Evolutionary conservation across 1,139 yeast genomes (phyloP).

Genomic region (Taiozyma sp.): DNA sequence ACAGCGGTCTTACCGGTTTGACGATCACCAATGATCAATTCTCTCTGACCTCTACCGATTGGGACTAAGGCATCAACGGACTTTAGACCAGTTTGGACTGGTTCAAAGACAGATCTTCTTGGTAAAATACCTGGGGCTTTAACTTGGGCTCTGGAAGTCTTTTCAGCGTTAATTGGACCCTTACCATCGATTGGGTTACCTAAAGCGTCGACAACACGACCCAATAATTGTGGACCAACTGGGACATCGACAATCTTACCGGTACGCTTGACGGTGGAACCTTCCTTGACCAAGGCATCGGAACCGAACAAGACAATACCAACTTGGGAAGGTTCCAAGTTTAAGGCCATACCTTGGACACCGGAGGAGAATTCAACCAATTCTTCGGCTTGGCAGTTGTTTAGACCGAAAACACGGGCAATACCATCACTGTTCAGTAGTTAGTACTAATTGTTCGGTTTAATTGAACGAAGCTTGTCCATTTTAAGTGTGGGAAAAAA

Average conservation of each 20-base stretch:
- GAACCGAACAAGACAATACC: conserved; percentile 99
- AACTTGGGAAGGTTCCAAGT: conserved; percentile 99
- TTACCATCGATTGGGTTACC: conserved; percentile 99
- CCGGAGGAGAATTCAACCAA: conserved; percentile 99
- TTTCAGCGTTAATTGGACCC: conserved; percentile 91
- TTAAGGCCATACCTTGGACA: conserved; percentile 99
- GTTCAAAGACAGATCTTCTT: conserved; percentile 97
- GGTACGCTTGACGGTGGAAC: conserved; percentile 99
- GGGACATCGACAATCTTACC: conserved; percentile 99
- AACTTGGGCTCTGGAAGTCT: conserved; percentile 92
- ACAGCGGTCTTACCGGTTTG: conserved; percentile 99
- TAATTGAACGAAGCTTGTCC: background rate
- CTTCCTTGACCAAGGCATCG: conserved; percentile 97
- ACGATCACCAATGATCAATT: conserved; percentile 99
- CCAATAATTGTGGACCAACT: conserved; percentile 96
- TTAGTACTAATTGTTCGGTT: conserved; percentile 11
- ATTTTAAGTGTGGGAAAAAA: conserved; percentile 1
- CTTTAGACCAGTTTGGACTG: conserved; percentile 99
- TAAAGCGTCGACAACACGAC: conserved; percentile 99
- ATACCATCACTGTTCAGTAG: conserved; percentile 83
- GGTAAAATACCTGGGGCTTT: conserved; percentile 99
- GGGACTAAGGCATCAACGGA: conserved; percentile 99
- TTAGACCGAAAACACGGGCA: conserved; percentile 99
- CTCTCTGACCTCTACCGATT: conserved; percentile 99
- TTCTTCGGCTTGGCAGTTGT: conserved; percentile 99